Conservation (phyloP, 2,329 filamentous ascomycete genomes). For the Colletotrichum gigasporum region DNA sequence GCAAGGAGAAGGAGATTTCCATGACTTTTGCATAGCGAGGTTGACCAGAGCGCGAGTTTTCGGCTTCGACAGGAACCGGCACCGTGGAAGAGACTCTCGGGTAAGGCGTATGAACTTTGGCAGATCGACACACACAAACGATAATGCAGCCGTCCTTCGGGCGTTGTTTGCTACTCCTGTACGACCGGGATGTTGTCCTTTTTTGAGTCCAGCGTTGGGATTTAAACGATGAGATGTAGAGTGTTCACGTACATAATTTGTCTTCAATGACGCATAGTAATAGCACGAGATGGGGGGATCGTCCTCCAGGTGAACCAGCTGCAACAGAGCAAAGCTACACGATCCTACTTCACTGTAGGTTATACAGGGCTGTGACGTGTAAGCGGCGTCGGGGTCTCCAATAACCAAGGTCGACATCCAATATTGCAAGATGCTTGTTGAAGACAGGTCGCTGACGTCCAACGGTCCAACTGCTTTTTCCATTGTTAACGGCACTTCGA, state of each 20-base stretch:
- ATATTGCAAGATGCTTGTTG: too few relatives aligned
- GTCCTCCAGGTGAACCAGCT: background rate
- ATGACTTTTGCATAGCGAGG: slow-evolving; percentile 78
- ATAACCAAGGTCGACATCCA: too few relatives aligned
- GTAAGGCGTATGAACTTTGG: background rate
- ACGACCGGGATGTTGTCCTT: background rate
- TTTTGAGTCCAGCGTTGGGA: slow-evolving; percentile 2
- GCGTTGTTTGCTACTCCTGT: background rate
- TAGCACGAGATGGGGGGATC: background rate
- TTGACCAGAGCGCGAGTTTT: background rate
- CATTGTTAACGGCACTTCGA: too few relatives aligned
- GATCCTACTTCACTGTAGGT: too few relatives aligned
- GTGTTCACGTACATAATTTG: slow-evolving; percentile 18
- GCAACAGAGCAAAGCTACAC: background rate
- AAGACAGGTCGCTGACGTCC: too few relatives aligned
- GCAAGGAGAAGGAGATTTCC: slow-evolving; percentile 77
- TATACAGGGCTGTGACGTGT: too few relatives aligned
- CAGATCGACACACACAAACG: background rate
- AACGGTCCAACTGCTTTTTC: too few relatives aligned
- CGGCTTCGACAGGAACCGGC: too few relatives aligned
- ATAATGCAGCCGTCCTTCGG: background rate
- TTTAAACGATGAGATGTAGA: background rate
- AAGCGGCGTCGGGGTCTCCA: too few relatives aligned
- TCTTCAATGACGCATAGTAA: slow-evolving; percentile 4
- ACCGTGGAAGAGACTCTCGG: background rate